Evolutionary conservation across 495 filamentous ascomycete genomes (phyloP).

Genomic region (Eremomyces bilateralis): DNA sequence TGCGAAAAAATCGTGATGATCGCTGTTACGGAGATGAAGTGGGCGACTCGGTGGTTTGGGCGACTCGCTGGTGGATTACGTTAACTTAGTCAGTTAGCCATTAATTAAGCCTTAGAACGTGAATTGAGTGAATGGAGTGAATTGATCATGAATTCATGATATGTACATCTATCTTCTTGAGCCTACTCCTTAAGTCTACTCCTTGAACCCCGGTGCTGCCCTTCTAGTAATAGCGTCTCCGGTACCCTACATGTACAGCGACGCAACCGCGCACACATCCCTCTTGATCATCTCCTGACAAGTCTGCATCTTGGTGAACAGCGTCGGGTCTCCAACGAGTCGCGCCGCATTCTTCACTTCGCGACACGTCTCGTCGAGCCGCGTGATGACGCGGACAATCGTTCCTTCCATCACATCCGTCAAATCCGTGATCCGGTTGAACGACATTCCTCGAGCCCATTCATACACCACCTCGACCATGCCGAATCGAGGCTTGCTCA

Average conservation of each 20-base stretch:
- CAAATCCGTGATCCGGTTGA: slow-evolving; percentile 90
- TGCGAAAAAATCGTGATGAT: too few relatives aligned
- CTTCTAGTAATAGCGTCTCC: too few relatives aligned
- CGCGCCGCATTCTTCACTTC: slow-evolving; percentile 95
- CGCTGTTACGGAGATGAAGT: too few relatives aligned
- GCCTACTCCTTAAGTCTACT: too few relatives aligned
- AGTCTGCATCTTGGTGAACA: slow-evolving; percentile 88
- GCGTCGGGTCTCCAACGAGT: slow-evolving; percentile 82
- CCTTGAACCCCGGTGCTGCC: too few relatives aligned
- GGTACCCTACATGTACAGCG: slow-evolving; percentile 3
- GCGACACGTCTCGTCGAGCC: slow-evolving; percentile 85
- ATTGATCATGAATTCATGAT: too few relatives aligned
- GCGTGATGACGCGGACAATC: slow-evolving; percentile 78
- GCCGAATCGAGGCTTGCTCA: slow-evolving; percentile 65
- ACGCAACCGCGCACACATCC: slow-evolving; percentile 33
- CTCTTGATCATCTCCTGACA: slow-evolving; percentile 95
- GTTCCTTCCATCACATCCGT: slow-evolving; percentile 95
- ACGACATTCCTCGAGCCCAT: slow-evolving; percentile 93
- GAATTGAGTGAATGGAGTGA: too few relatives aligned
- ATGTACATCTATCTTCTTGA: too few relatives aligned
- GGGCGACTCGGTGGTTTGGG: too few relatives aligned
- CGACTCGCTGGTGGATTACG: too few relatives aligned
- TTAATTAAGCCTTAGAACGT: too few relatives aligned
- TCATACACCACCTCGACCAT: slow-evolving; percentile 96
- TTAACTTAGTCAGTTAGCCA: too few relatives aligned